Percentiles rank a stretch among this genome's conserved stretches.
These are phyloP conservation scores for Microthyrium microscopicum DNA, from an alignment of 2,329 filamentous ascomycete genomes.

Conservation along the genomic window DNA sequence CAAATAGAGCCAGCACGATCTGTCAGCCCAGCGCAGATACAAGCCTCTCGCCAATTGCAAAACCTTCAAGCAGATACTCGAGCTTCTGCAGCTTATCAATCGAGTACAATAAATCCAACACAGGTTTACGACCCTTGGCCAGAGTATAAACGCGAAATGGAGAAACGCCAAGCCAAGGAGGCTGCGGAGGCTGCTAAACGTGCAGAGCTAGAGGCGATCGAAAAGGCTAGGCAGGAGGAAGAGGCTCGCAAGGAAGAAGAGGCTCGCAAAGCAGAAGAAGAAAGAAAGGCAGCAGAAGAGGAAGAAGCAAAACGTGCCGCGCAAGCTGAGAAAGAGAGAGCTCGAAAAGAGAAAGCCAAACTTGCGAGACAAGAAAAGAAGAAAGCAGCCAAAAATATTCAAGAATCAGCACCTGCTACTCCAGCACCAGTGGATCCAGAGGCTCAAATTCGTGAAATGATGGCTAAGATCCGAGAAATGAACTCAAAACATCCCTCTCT, in stretches of 20 bases:
- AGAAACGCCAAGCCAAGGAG: slow-evolving; percentile 18
- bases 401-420: slow-evolving; percentile 12
- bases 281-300: slow-evolving; percentile 12
- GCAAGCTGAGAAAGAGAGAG: neutral
- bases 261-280: slow-evolving; percentile 15
- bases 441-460: slow-evolving; percentile 35
- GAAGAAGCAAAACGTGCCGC: neutral
- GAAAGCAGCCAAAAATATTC: slow-evolving; percentile 11
- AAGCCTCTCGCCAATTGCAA: slow-evolving; percentile 12
- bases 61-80: slow-evolving; percentile 4
- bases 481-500: slow-evolving; percentile 37
- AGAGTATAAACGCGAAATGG: slow-evolving; percentile 27
- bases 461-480: slow-evolving; percentile 41
- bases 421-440: slow-evolving; percentile 23
- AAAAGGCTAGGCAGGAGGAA: slow-evolving; percentile 13
- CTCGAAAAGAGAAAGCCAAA: slow-evolving; percentile 12
- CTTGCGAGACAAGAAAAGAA: slow-evolving; percentile 9
- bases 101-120: slow-evolving; percentile 34
- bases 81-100: slow-evolving; percentile 8
- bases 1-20: slow-evolving; percentile 15
- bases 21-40: slow-evolving; percentile 15
- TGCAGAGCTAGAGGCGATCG: too few species aligned
- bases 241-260: slow-evolving; percentile 16
- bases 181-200: slow-evolving; percentile 15
- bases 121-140: slow-evolving; percentile 38